These are phyloP conservation scores for Eucalyptus sideroxylon DNA, from an alignment of 345 rosid species.

Conservation along the genomic window DNA sequence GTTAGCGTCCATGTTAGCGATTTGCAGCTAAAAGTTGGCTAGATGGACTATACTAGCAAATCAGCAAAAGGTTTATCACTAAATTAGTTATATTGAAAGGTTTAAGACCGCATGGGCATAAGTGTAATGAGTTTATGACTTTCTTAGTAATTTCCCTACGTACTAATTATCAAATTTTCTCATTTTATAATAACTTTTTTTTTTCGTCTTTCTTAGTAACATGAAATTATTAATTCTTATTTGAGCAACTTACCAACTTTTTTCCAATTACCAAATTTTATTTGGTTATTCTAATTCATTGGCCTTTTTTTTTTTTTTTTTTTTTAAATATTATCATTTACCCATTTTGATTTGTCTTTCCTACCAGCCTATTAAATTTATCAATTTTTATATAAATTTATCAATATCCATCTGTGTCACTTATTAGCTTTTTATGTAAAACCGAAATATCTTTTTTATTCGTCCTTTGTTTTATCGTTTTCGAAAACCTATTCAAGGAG, in stretches of 20 bases:
- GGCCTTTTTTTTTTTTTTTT: no score
- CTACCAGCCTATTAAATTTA: background rate
- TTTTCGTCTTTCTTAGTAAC: background rate
- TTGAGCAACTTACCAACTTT: background rate
- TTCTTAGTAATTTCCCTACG: background rate
- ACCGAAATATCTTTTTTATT: background rate
- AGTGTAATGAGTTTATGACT: background rate
- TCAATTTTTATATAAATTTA: background rate
- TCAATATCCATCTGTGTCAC: background rate
- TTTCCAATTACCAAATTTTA: background rate
- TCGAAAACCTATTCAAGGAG: background rate
- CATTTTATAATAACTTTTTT: background rate
- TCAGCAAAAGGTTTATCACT: background rate
- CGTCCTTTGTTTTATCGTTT: background rate
- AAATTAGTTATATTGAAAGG: no score
- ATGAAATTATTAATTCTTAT: background rate
- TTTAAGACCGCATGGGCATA: no score
- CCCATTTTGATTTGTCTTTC: background rate
- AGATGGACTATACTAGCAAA: background rate
- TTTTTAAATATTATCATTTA: no score
- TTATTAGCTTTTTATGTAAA: background rate
- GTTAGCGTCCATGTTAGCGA: accelerated
- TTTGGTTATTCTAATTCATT: no score
- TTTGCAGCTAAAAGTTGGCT: no score
- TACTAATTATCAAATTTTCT: background rate